Evolutionary conservation across 2,329 filamentous ascomycete species (phyloP).

Genomic region (Fusarium hostae): DNA sequence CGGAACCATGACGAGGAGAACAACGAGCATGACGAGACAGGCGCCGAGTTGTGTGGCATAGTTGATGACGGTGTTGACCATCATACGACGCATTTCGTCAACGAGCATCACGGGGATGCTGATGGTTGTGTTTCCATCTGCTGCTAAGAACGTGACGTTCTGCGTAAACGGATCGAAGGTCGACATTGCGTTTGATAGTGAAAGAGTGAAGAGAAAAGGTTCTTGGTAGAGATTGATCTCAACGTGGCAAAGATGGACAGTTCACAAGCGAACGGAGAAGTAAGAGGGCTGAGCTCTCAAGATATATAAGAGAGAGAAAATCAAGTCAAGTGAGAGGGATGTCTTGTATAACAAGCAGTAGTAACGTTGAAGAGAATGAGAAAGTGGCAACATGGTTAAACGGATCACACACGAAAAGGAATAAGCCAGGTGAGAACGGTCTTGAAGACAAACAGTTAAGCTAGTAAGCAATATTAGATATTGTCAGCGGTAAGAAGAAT

Average conservation of each 20-base stretch:
- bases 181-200: constrained; percentile 32
- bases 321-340: background rate
- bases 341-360: constrained; percentile 16
- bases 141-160: constrained; percentile 49
- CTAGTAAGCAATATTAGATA: constrained; percentile 24
- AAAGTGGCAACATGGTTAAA: constrained; percentile 35
- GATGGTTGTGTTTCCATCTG: constrained; percentile 48
- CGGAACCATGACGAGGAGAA: constrained; percentile 75
- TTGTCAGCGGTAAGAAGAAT: constrained; percentile 39
- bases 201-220: background rate
- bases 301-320: background rate
- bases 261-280: constrained; percentile 12
- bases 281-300: constrained; percentile 22
- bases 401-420: constrained; percentile 20
- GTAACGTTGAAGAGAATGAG: constrained; percentile 5
- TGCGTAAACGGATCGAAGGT: constrained; percentile 52
- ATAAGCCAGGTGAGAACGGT: constrained; percentile 14
- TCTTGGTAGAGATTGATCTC: background rate
- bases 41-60: constrained; percentile 78
- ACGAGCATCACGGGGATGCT: constrained; percentile 49
- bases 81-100: constrained; percentile 48
- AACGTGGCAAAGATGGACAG: constrained; percentile 1
- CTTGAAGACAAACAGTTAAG: constrained; percentile 17
- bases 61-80: constrained; percentile 63
- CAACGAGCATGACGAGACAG: constrained; percentile 70